Percentiles rank a stretch among this genome's conserved stretches.
These are phyloP conservation scores for Withania somnifera DNA, from an alignment of 305 asterid species.

Conservation along the genomic window DNA sequence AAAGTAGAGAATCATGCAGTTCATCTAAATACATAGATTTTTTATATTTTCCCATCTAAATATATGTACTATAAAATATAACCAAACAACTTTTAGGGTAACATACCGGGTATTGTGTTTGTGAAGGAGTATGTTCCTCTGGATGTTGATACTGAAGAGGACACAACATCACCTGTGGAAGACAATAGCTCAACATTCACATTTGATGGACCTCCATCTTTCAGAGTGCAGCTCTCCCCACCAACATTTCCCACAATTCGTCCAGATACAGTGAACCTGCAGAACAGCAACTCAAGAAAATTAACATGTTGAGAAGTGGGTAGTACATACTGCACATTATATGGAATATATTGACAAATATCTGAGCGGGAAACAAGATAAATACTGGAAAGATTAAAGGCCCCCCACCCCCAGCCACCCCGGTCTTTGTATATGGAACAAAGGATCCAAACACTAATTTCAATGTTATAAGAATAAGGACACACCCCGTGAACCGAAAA, in stretches of 20 bases:
- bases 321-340: background rate
- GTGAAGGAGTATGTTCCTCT: conserved; percentile 63
- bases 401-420: background rate
- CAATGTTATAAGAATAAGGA: conserved; percentile 3
- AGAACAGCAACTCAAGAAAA: conserved; percentile 16
- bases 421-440: background rate
- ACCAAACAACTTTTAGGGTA: background rate
- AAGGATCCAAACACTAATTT: background rate
- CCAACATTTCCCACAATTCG: conserved; percentile 77
- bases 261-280: conserved; percentile 74
- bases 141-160: conserved; percentile 64
- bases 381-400: background rate
- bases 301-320: background rate
- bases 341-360: background rate
- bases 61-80: background rate
- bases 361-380: background rate
- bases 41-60: background rate
- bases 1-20: background rate
- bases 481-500: conserved; percentile 85
- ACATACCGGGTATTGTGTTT: conserved; percentile 68
- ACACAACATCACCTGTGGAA: conserved; percentile 50
- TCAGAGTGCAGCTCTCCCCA: conserved; percentile 58
- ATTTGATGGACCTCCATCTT: conserved; percentile 72
- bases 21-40: background rate
- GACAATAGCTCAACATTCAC: conserved; percentile 73